Evolutionary conservation across 2,329 filamentous ascomycete genomes (phyloP).

Genomic region (Aureobasidium pullulans): DNA sequence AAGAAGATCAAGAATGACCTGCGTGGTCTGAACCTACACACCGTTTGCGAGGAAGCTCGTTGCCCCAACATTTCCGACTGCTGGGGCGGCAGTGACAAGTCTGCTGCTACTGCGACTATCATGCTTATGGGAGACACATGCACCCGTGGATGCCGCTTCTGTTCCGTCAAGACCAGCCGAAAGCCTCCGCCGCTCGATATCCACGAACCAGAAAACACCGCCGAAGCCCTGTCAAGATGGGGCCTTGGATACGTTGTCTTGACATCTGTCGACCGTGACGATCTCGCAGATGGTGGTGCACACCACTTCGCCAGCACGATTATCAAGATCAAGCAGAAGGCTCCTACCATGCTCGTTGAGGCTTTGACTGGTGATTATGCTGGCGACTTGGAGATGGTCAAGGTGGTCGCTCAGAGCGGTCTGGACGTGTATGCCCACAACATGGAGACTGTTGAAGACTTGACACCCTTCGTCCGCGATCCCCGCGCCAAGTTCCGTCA

Average conservation of each 20-base stretch:
- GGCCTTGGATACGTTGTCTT: constrained; percentile 93
- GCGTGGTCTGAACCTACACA: constrained; percentile 81
- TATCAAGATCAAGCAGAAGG: constrained; percentile 74
- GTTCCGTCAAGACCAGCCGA: constrained; percentile 85
- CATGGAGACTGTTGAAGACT: constrained; percentile 83
- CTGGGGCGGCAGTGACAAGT: constrained; percentile 88
- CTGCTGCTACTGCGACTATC: constrained; percentile 89
- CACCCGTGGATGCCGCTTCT: constrained; percentile 93
- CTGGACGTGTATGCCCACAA: constrained; percentile 97
- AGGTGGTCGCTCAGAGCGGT: constrained; percentile 74
- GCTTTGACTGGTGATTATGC: constrained; percentile 80
- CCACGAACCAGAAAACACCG: constrained; percentile 94
- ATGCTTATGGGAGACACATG: constrained; percentile 99
- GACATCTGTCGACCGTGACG: constrained; percentile 89
- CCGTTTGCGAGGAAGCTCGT: constrained; percentile 93
- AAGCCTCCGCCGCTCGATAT: constrained; percentile 74
- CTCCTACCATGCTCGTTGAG: constrained; percentile 69
- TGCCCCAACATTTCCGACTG: constrained; percentile 98
- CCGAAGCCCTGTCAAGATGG: constrained; percentile 87
- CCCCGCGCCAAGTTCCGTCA: constrained; percentile 83
- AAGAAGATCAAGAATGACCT: constrained; percentile 94
- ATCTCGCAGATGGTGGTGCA: constrained; percentile 81
- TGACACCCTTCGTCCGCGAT: constrained; percentile 87
- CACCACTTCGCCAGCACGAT: constrained; percentile 90
- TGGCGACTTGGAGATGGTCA: constrained; percentile 81